phyloP scores from a whole-genome alignment of 257 asterid genomes.

The Fraxinus quadrangulata region DNA sequence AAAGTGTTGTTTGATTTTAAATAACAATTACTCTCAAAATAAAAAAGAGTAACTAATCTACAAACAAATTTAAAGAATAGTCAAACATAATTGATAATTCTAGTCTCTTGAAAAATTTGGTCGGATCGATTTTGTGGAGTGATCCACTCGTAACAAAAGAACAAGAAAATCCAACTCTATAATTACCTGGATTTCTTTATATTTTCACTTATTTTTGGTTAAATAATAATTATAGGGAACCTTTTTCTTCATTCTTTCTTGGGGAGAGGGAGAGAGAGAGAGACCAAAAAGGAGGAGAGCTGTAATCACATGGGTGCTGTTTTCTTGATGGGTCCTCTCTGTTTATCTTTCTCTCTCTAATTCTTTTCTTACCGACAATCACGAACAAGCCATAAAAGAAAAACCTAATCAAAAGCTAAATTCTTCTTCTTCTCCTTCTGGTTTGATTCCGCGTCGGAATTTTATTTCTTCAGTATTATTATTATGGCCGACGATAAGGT shows the following conservation, averaged over 20 bases:
- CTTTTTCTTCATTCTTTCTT: neutral
- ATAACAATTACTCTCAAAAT: too few relatives aligned
- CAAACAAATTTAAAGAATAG: neutral
- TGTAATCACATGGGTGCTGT: slow-evolving; percentile 84
- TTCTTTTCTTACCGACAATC: slow-evolving; percentile 57
- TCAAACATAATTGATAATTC: neutral
- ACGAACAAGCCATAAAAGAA: slow-evolving; percentile 45
- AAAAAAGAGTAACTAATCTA: too few relatives aligned
- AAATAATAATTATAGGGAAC: slow-evolving; percentile 13
- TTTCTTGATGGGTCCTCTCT: slow-evolving; percentile 58
- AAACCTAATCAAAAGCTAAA: slow-evolving; percentile 19
- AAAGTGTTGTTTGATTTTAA: too few relatives aligned
- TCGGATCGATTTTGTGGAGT: neutral
- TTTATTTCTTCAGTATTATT: slow-evolving; percentile 9
- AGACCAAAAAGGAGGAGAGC: slow-evolving; percentile 38
- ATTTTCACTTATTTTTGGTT: neutral
- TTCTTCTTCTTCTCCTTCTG: slow-evolving; percentile 25
- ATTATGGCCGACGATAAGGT: slow-evolving; percentile 63
- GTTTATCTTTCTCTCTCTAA: slow-evolving; percentile 27
- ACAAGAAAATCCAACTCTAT: slow-evolving; percentile 3
- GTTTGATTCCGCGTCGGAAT: slow-evolving; percentile 25
- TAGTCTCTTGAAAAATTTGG: neutral
- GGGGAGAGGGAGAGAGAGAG: neutral
- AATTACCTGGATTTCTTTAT: neutral
- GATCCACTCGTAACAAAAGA: neutral